phyloP scores from a whole-genome alignment of 352 stramenopile genomes.

The Globisporangium lucens region DNA sequence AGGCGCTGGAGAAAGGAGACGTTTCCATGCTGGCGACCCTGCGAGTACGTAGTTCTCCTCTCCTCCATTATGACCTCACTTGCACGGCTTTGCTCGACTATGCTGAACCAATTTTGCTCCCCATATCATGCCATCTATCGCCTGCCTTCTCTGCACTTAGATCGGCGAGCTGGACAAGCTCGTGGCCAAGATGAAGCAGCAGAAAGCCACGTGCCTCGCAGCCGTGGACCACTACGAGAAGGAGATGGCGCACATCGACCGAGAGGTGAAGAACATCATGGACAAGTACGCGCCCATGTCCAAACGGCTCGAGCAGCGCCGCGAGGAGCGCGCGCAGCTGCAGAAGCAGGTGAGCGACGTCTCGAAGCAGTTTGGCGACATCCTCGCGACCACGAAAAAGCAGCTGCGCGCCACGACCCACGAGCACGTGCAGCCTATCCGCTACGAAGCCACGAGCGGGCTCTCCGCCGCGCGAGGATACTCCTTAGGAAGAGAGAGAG shows the following conservation, averaged over 20 bases:
- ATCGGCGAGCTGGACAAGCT: conserved; percentile 75
- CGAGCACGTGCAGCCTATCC: conserved; percentile 62
- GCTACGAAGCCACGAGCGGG: conserved; percentile 48
- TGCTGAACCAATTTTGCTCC: not conserved
- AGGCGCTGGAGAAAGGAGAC: conserved; percentile 65
- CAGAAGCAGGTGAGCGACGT: conserved; percentile 47
- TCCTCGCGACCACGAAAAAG: conserved; percentile 59
- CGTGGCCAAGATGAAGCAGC: conserved; percentile 63
- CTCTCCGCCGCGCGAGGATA: conserved; percentile 50
- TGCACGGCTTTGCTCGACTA: not conserved
- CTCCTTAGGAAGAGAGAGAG: conserved; percentile 48
- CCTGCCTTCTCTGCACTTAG: conserved; percentile 18
- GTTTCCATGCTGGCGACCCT: conserved; percentile 73
- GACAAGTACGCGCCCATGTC: conserved; percentile 59
- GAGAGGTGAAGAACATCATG: conserved; percentile 61
- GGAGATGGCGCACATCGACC: conserved; percentile 63
- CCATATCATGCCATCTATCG: not conserved
- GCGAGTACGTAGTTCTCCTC: conserved; percentile 24
- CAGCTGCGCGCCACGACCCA: conserved; percentile 46
- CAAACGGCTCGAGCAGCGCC: conserved; percentile 53
- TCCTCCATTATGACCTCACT: not conserved
- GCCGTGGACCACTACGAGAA: conserved; percentile 48
- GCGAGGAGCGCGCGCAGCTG: conserved; percentile 39
- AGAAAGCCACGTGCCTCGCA: conserved; percentile 49
- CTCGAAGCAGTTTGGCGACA: conserved; percentile 58